These are phyloP conservation scores for Trichosporon faecale DNA, from an alignment of 1,284 basidiomycete genomes.

Conservation along the genomic window DNA sequence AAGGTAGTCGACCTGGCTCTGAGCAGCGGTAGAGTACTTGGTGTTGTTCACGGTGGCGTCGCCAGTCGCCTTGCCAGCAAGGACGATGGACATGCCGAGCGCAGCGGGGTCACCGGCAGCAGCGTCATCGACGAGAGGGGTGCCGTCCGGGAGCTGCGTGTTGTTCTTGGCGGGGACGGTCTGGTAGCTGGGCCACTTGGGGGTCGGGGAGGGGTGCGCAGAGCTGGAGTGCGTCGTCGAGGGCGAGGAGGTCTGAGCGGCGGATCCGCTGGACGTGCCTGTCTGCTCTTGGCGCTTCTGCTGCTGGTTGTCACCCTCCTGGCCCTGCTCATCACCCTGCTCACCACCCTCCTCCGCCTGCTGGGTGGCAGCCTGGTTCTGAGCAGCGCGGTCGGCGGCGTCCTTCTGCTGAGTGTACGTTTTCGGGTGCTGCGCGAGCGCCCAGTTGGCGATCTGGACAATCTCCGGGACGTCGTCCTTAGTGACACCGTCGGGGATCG, in stretches of 20 bases:
- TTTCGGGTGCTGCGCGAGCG: constrained; percentile 40
- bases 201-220: not conserved
- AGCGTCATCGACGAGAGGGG: constrained; percentile 53
- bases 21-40: constrained; percentile 66
- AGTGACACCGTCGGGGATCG: constrained; percentile 46
- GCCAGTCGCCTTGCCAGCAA: constrained; percentile 56
- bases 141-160: constrained; percentile 17
- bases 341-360: too few relatives aligned
- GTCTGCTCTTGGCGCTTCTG: constrained; percentile 15
- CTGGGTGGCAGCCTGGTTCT: not conserved
- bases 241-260: not conserved
- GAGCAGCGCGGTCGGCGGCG: not conserved
- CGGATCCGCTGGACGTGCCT: not conserved
- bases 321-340: not conserved
- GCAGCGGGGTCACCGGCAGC: constrained; percentile 78
- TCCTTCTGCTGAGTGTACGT: not conserved
- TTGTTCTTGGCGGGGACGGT: constrained; percentile 15
- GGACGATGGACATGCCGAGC: constrained; percentile 71
- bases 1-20: constrained; percentile 68
- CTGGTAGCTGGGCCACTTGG: not conserved
- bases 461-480: constrained; percentile 57
- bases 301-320: not conserved
- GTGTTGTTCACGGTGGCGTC: constrained; percentile 45
- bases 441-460: constrained; percentile 55
- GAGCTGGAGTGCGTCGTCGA: not conserved